Evolutionary conservation across 1,284 basidiomycete species (phyloP), one percentile per base, ranked within the genome.

Genomic region (Apiotrichum porosum): DNA sequence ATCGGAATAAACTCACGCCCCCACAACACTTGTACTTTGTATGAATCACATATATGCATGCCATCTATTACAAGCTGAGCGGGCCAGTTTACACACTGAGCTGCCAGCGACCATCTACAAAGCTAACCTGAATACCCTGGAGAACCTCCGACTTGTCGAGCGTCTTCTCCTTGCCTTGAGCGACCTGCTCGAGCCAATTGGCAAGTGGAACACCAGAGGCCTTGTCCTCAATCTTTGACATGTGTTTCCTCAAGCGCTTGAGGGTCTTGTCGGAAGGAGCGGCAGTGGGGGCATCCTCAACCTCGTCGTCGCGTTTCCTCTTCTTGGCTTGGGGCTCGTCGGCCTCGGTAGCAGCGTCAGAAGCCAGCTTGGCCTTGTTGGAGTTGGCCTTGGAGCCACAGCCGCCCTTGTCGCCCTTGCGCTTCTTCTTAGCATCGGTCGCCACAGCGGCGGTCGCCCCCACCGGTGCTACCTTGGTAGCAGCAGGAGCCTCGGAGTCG

Each of bases 391-490:
- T 66, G 6, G 58, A 37, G 2, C 72, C 72, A 2, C 68, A 69
- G 3, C 72, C 72, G 19, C 69, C 69, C 53, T 74, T 74, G 52
- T 74, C 72, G 17, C 68, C 66, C 57, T 68, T 71, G 43, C 62
- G 66, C 58, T 62, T 63, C 45, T 64, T 59, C 32, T 35, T 40
- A 2, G 34, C 32, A 5, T 40, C 40, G 12, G 34, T 42, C 4
- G 22, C 45, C 21, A 2, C 31, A 12, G 12, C 18, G 12, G 36
- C 28, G 22, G 36, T 9, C 3, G 33, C 36, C n/a, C n/a, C n/a
- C n/a, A n/a, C n/a, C n/a, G n/a, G n/a, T n/a, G n/a, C n/a, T n/a
- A n/a, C n/a, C 30, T 43, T 21, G n/a, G 24, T 33, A 0, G 36
- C 43, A 1, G 23, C 28, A 9, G 44, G 46, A 2, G 38, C 38